Conservation (phyloP, 78 protist genomes). For the Protostelium mycophagum region DNA sequence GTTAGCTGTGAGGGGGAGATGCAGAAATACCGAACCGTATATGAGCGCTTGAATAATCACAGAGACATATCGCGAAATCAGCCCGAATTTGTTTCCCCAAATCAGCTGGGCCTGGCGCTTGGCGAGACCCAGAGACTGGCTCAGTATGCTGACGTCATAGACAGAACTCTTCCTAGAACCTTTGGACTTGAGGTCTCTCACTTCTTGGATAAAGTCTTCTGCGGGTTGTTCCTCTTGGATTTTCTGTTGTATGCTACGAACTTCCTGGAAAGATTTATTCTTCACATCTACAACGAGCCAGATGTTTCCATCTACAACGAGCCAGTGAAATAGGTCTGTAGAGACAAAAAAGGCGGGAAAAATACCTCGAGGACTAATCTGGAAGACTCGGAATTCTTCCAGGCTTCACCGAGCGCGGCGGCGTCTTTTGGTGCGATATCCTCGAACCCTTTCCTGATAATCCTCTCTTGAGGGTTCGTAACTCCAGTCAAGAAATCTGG, state of each 20-base stretch:
- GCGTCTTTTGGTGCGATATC: constrained; percentile 25
- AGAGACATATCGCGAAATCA: constrained; percentile 25
- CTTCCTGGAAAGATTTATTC: no score
- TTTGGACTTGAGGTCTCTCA: constrained; percentile 9
- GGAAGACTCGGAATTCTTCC: constrained; percentile 12
- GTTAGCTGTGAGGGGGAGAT: neutral
- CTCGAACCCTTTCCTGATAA: constrained; percentile 32
- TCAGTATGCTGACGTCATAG: constrained; percentile 12
- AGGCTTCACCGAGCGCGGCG: constrained; percentile 28
- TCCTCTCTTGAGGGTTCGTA: constrained; percentile 43
- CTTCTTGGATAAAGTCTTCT: constrained; percentile 26
- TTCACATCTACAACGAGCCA: no score
- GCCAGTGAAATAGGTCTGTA: no score
- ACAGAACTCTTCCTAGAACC: constrained; percentile 10
- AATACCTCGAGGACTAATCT: neutral
- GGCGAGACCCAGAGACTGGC: constrained; percentile 31
- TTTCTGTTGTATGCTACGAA: no score
- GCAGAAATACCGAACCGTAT: constrained; percentile 34
- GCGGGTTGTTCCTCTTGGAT: constrained; percentile 20
- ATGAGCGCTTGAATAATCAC: constrained; percentile 19
- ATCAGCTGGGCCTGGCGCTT: constrained; percentile 30
- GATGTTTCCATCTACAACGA: no score
- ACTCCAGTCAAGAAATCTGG: constrained; percentile 40
- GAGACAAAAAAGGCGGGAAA: no score
- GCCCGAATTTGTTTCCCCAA: constrained; percentile 38